A percentile compares a stretch with the other conserved stretches of the same genome.
These are phyloP conservation scores for Panaeolus papilionaceus DNA, from an alignment of 768 basidiomycete genomes.

Conservation along the genomic window DNA sequence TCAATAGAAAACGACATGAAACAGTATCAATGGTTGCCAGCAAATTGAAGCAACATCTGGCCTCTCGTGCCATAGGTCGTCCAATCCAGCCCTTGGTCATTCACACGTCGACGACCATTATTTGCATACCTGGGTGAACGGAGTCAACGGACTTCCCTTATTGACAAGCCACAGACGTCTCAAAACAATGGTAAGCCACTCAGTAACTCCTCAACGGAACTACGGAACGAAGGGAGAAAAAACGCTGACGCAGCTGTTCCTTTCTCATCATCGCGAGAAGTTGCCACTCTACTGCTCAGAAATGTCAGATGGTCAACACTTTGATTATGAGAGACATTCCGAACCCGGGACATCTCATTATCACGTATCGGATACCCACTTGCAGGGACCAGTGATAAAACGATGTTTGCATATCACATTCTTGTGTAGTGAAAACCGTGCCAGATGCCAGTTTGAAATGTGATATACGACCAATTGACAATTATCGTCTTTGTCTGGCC, in stretches of 20 bases:
- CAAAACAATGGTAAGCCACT: neutral
- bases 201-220: neutral
- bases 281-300: neutral
- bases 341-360: neutral
- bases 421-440: neutral
- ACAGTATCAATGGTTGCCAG: neutral
- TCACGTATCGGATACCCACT: neutral
- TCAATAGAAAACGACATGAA: neutral
- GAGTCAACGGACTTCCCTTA: constrained; percentile 11
- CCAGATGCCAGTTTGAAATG: too few species aligned
- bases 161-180: constrained; percentile 8
- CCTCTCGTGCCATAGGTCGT: neutral
- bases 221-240: neutral
- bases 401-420: neutral
- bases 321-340: neutral
- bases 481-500: neutral
- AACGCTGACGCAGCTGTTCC: neutral
- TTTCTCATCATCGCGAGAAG: constrained; percentile 12
- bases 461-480: neutral
- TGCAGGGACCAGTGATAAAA: neutral
- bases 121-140: neutral
- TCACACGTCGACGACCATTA: constrained; percentile 7
- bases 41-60: neutral
- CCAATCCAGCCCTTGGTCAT: neutral
- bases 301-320: neutral